Percentiles rank a stretch among this genome's conserved stretches.
Conservation (phyloP, 1,284 basidiomycete species). For the Rhodotorula sp. region DNA sequence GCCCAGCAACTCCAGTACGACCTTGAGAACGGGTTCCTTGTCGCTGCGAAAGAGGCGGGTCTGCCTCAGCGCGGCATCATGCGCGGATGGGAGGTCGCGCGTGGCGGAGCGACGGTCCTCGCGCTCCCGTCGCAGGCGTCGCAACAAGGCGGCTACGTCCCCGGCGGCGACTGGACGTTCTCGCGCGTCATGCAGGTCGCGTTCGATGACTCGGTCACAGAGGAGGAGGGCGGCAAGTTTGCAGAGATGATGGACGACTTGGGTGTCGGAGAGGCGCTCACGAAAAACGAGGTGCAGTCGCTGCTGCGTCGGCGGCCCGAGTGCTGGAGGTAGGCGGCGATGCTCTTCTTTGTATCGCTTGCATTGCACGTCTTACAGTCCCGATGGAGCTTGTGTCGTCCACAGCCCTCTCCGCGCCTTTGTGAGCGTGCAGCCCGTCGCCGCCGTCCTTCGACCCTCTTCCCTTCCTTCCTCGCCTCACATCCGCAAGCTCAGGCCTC, state of each 20-base stretch:
- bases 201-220: slow-evolving; percentile 37
- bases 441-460: too few species aligned
- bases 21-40: slow-evolving; percentile 42
- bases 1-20: slow-evolving; percentile 41
- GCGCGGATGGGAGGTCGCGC: slow-evolving; percentile 39
- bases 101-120: slow-evolving; percentile 37
- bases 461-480: too few species aligned
- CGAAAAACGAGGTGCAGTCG: slow-evolving; percentile 38
- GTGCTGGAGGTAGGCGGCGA: slow-evolving; percentile 40
- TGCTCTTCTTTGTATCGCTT: neutral
- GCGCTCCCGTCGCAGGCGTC: slow-evolving; percentile 35
- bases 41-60: slow-evolving; percentile 38
- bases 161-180: slow-evolving; percentile 32
- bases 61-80: slow-evolving; percentile 27
- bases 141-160: slow-evolving; percentile 17
- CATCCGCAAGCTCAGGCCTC: too few species aligned
- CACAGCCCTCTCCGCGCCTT: too few species aligned
- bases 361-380: too few species aligned
- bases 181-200: slow-evolving; percentile 42
- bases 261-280: slow-evolving; percentile 40
- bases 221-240: slow-evolving; percentile 35
- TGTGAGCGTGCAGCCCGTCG: too few species aligned
- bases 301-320: slow-evolving; percentile 42
- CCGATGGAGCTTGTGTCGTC: too few species aligned
- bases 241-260: slow-evolving; percentile 37